Conservation (phyloP, 345 rosid species). For the Laguncularia racemosa region DNA sequence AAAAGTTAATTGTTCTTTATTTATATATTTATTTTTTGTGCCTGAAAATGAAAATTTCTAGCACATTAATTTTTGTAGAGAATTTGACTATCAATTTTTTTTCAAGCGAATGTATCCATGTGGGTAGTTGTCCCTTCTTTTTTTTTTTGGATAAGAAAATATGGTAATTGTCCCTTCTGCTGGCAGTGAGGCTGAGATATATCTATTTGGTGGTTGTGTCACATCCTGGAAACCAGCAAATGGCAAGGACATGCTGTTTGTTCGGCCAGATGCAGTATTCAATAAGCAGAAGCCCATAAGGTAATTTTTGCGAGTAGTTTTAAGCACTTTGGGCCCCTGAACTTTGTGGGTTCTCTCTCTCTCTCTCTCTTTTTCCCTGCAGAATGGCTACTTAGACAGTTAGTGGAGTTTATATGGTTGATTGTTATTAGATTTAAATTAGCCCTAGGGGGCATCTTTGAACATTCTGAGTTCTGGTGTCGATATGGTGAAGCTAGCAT, state of each 20-base stretch:
- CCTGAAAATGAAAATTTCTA: neutral
- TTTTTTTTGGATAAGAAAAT: too few species aligned
- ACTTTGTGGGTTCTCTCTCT: neutral
- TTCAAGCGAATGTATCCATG: neutral
- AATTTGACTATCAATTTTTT: neutral
- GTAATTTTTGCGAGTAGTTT: conserved; percentile 19
- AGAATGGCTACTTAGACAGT: too few species aligned
- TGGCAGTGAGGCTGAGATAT: conserved; percentile 82
- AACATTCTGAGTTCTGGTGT: neutral
- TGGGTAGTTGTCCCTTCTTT: neutral
- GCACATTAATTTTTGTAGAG: neutral
- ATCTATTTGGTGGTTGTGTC: conserved; percentile 79
- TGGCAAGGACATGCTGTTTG: conserved; percentile 82
- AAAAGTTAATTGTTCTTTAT: too few species aligned
- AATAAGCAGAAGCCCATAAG: conserved; percentile 86
- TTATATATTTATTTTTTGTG: too few species aligned
- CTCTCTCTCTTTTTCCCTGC: too few species aligned
- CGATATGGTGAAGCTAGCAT: neutral
- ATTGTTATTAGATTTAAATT: too few species aligned
- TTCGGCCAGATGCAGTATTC: conserved; percentile 94
- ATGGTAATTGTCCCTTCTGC: neutral
- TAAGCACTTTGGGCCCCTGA: neutral
- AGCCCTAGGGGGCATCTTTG: too few species aligned
- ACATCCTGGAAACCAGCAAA: conserved; percentile 79
- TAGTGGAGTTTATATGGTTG: too few species aligned